Evolutionary conservation across 2,329 filamentous ascomycete species (phyloP).

Genomic region (Fusarium drepaniforme): DNA sequence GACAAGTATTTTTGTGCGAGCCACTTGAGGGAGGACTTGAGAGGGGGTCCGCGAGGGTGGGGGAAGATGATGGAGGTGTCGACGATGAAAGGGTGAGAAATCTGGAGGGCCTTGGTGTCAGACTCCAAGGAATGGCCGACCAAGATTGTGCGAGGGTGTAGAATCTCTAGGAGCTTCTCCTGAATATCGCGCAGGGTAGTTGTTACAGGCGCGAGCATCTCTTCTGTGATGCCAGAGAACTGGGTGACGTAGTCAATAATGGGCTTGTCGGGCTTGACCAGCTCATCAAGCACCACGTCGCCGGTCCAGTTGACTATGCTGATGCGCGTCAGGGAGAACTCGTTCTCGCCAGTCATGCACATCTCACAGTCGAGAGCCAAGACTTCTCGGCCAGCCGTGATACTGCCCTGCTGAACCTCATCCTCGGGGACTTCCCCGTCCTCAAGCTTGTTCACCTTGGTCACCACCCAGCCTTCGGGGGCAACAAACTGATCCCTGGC

Average conservation of each 20-base stretch:
- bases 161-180: conserved; percentile 75
- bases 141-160: conserved; percentile 80
- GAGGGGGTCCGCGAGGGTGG: conserved; percentile 87
- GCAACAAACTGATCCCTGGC: conserved; percentile 64
- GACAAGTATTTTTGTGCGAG: conserved; percentile 87
- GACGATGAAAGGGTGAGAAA: conserved; percentile 93
- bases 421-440: conserved; percentile 76
- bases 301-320: conserved; percentile 91
- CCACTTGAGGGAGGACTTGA: conserved; percentile 93
- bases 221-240: conserved; percentile 91
- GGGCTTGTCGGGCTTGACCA: conserved; percentile 90
- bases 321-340: conserved; percentile 88
- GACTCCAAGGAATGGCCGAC: conserved; percentile 86
- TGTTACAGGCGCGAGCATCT: conserved; percentile 84
- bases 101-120: conserved; percentile 84
- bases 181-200: conserved; percentile 90
- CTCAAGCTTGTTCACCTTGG: conserved; percentile 72
- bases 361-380: conserved; percentile 96
- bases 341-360: conserved; percentile 86
- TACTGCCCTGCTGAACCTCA: conserved; percentile 82
- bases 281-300: conserved; percentile 83
- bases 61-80: conserved; percentile 93
- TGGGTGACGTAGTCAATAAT: conserved; percentile 93
- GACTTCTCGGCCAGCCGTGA: conserved; percentile 84
- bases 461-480: conserved; percentile 86